Percentiles rank a stretch among this genome's conserved stretches.
Evolutionary conservation across 208 protist species (phyloP).

Genomic region (Acanthamoeba sp.): DNA sequence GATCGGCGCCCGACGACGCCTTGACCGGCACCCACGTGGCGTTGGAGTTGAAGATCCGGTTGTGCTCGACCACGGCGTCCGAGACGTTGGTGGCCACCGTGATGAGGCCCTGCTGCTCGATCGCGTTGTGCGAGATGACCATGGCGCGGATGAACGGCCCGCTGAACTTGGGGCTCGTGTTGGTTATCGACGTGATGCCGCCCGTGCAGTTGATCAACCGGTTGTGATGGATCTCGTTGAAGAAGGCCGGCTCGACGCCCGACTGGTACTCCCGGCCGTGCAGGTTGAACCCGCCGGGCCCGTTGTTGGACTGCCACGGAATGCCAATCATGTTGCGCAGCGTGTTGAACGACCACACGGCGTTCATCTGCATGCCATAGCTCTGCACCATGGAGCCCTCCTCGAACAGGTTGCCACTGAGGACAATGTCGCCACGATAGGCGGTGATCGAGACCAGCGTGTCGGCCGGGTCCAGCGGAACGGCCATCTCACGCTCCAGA

Average conservation of each 20-base stretch:
- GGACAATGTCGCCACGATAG: neutral
- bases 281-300: neutral
- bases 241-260: neutral
- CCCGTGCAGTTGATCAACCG: neutral
- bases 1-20: neutral
- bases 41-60: neutral
- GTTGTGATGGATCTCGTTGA: slow-evolving; percentile 36
- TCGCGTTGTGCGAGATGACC: neutral
- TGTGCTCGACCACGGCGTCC: slow-evolving; percentile 7
- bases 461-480: neutral
- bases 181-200: neutral
- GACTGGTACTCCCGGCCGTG: neutral
- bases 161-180: neutral
- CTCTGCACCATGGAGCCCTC: neutral
- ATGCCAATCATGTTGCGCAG: neutral
- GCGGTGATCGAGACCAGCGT: neutral
- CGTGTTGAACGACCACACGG: slow-evolving; percentile 14
- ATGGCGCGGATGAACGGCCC: neutral
- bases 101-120: neutral
- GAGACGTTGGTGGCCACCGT: neutral
- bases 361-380: neutral
- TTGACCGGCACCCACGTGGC: neutral
- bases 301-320: neutral
- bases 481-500: neutral
- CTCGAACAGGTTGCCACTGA: slow-evolving; percentile 16